Base-by-base conservation (phyloP, 2,329 filamentous ascomycete species). In the Dryadomyces quercivorus region DNA sequence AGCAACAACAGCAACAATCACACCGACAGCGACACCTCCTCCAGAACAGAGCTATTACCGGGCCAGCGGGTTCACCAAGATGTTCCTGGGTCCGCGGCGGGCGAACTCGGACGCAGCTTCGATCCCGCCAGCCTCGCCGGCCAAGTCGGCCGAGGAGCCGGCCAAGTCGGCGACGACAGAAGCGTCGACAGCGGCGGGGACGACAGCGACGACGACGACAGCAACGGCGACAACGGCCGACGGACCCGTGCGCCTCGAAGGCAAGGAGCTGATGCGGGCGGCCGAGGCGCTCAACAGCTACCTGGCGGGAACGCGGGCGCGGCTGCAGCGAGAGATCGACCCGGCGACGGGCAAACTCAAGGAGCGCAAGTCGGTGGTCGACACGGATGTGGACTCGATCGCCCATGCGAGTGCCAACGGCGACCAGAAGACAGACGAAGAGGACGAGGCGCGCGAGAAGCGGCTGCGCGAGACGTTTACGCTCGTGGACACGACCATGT, bases 401-500 rank as follows among this genome's bases (percentile, higher is more conserved):
- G n/a, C n/a, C n/a, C n/a, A n/a, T n/a, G n/a, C n/a, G n/a, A n/a
- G n/a, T n/a, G n/a, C n/a, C n/a, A n/a, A n/a, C n/a, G n/a, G 8
- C 36, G 46, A 50, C 21, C 44, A 12, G 15, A 16, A 50, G n/a
- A 18, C 67, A 12, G 68, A 70, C 45, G 75, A 79, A 5, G 71
- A 73, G 1, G 75, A 82, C 26, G 74, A 77, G 50, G 69, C 88
- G 58, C 84, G 88, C 58, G 82, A 88, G 60, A 74, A 81, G 50
- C 84, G 86, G 59, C 75, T 97, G 2, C 78, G 83, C 13, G 77
- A 84, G 42, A 89, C 86, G 1, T 95, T 93, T 40, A 84, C 81
- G 51, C 72, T 96, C 2, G 89, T 97, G 7, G 93, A 98, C 65
- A 98, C 93, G 0, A 92, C 91, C 0, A 77, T 98, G 0, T 97